Base-by-base conservation (phyloP, 768 basidiomycete genomes). In the Exidia glandulosa region DNA sequence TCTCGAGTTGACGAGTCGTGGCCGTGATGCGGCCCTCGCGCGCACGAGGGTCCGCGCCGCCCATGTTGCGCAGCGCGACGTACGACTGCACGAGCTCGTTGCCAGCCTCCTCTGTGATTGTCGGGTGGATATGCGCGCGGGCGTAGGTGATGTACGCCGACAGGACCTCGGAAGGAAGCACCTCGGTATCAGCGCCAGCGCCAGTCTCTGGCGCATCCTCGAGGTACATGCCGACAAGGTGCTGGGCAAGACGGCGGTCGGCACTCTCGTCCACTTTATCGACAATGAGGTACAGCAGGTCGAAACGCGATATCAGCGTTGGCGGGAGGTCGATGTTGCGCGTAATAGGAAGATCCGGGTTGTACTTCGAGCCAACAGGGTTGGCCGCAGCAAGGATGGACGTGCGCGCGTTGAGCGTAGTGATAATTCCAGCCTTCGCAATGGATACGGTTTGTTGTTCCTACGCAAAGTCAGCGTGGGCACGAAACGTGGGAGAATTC, bases 271-370 rank as follows among this genome's bases (percentile, higher is more conserved):
- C 94, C 4, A 95, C 88, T 67, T 90, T 85, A 73, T 99, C 96
- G 32, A 99, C 79, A 2, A 99, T 90, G 32, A 99, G 85, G 67
- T 99, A 99, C 6, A 99, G 77, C 41, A 99, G 76, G 71, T 99
- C 96, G 72, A 99, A 99, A 65, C 96, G 87, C 48, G 96, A 99
- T 64, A 99, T 97, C 31, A 99, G 80, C 0, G 95, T 99, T 2
- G 96, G 96, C 2, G 96, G 96, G 19, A 99, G 80, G 72, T 98
- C 94, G 64, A 99, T 97, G 73, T 99, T 99, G 57, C 86, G 81
- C 0, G 95, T 95, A 65, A 98, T 89, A 2, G 95, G 93, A 67
- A 90, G 75, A 62, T 92, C 82, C 52, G 89, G 85, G 71, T 97
- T 90, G 75, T 98, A 98, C 70, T 91, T 92, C 0, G 92, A 94